Conservation (phyloP, 2,329 filamentous ascomycete genomes). For the Cercospora zeina region DNA sequence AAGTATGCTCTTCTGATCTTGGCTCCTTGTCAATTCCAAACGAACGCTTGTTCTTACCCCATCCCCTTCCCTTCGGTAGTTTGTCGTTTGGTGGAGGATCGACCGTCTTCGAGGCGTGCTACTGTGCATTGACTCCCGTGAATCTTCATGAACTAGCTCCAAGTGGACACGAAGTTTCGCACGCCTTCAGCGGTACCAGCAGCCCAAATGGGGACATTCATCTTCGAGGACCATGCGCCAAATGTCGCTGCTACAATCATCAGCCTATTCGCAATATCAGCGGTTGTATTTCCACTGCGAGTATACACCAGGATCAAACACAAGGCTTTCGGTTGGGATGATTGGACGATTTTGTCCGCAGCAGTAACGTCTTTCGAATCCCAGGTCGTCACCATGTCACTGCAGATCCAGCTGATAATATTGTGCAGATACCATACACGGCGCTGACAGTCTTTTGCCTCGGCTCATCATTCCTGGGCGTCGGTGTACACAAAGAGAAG, state of each 20-base stretch:
- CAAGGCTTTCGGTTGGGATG: constrained; percentile 37
- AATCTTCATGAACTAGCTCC: constrained; percentile 1
- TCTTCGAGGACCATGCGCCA: constrained; percentile 30
- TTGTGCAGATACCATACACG: constrained; percentile 32
- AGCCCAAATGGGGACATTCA: constrained; percentile 14
- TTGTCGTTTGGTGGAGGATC: constrained; percentile 3
- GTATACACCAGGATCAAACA: constrained; percentile 31
- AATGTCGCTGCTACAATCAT: constrained; percentile 31
- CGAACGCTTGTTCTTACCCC: constrained; percentile 11
- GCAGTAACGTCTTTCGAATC: constrained; percentile 20
- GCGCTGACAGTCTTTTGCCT: constrained; percentile 37
- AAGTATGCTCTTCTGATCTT: not conserved
- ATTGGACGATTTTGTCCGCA: constrained; percentile 35
- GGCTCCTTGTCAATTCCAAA: constrained; percentile 1
- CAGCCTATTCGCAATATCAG: constrained; percentile 22
- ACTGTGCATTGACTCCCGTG: not conserved
- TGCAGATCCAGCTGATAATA: not conserved
- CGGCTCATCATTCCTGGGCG: constrained; percentile 38
- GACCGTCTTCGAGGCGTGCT: not conserved
- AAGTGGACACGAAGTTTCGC: not conserved
- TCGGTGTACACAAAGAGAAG: constrained; percentile 37
- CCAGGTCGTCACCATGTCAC: not conserved
- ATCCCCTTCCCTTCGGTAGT: not conserved
- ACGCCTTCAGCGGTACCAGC: not conserved
- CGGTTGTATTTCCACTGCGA: constrained; percentile 28